Evolutionary conservation across 2,329 filamentous ascomycete species (phyloP).

Genomic region (Phialophora chinensis): DNA sequence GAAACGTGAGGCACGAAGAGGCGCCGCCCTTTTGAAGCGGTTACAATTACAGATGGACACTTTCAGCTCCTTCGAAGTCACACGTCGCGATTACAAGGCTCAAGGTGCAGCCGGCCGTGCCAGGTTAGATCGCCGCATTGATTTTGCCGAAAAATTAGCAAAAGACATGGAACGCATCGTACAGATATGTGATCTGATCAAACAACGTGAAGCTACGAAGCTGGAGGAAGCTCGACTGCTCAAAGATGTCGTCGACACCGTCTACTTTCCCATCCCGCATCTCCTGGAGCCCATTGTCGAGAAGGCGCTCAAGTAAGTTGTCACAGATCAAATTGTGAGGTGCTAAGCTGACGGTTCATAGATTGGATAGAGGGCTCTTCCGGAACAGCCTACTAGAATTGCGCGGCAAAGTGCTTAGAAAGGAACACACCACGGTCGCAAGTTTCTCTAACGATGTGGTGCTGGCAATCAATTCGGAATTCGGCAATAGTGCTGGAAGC

Average conservation of each 20-base stretch:
- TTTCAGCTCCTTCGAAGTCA: conserved; percentile 97
- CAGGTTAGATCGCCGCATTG: conserved; percentile 79
- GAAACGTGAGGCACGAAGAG: conserved; percentile 89
- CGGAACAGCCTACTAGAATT: conserved; percentile 60
- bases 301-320: conserved; percentile 77
- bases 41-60: conserved; percentile 94
- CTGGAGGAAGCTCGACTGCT: conserved; percentile 77
- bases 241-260: conserved; percentile 78
- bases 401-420: conserved; percentile 59
- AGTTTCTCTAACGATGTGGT: conserved; percentile 66
- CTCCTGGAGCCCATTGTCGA: conserved; percentile 79
- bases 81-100: conserved; percentile 89
- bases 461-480: conserved; percentile 61
- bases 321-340: conserved; percentile 2
- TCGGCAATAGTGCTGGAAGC: conserved; percentile 57
- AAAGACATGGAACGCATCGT: conserved; percentile 79
- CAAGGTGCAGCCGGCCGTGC: conserved; percentile 86
- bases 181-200: conserved; percentile 71
- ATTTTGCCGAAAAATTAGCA: conserved; percentile 74
- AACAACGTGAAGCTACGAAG: conserved; percentile 77
- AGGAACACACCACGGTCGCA: conserved; percentile 65
- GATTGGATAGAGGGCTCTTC: conserved; percentile 61
- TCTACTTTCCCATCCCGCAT: conserved; percentile 87
- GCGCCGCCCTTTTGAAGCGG: conserved; percentile 88
- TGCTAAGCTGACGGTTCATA: conserved; percentile 39